phyloP scores from a whole-genome alignment of 140 eudicot genomes.

The Flaveria floridana region DNA sequence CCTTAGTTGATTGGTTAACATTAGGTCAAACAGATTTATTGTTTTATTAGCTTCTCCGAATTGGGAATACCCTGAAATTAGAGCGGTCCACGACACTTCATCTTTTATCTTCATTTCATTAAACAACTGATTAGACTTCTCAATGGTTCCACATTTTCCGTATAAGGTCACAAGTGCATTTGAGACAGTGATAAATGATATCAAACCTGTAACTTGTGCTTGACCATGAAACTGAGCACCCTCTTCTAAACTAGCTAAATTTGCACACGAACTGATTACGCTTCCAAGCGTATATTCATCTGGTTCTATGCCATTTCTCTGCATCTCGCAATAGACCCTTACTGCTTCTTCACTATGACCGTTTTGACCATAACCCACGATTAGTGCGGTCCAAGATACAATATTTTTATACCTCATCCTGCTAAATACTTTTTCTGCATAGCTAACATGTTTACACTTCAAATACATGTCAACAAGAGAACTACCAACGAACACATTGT shows the following conservation, averaged over 20 bases:
- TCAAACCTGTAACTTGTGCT: constrained; percentile 21
- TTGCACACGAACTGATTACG: constrained; percentile 20
- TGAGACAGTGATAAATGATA: constrained; percentile 14
- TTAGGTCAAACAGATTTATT: constrained; percentile 7
- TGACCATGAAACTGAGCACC: constrained; percentile 26
- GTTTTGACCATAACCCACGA: constrained; percentile 20
- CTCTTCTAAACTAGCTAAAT: constrained; percentile 16
- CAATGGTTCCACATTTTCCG: constrained; percentile 17
- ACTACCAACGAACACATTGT: constrained; percentile 68
- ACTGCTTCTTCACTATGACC: constrained; percentile 18
- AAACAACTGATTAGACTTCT: constrained; percentile 16
- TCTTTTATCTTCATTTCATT: constrained; percentile 18
- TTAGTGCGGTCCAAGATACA: constrained; percentile 17
- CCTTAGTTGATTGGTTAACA: constrained; percentile 5
- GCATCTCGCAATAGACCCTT: constrained; percentile 18
- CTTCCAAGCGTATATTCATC: constrained; percentile 19
- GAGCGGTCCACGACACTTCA: constrained; percentile 19
- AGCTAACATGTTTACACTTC: constrained; percentile 44
- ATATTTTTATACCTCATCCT: constrained; percentile 8
- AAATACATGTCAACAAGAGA: constrained; percentile 83
- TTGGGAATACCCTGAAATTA: constrained; percentile 21
- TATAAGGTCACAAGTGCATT: constrained; percentile 19
- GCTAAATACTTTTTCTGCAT: constrained; percentile 14
- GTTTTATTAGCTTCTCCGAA: constrained; percentile 20
- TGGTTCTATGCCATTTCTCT: constrained; percentile 4